These are phyloP conservation scores for Erodium maritimum DNA, from an alignment of 345 rosid genomes.

Conservation along the genomic window DNA sequence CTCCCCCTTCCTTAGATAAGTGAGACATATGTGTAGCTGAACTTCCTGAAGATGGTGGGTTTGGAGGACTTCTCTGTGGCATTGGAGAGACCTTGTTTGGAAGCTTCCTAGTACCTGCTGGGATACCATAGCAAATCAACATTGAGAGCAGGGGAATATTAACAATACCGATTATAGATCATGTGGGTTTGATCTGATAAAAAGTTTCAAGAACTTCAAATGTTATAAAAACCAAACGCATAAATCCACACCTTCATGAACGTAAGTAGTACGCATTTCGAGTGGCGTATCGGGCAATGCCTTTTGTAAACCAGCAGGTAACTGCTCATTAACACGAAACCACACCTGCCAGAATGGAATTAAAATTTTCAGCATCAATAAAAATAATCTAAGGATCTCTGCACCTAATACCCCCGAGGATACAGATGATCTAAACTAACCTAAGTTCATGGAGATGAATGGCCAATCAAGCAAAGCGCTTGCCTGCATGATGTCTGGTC, in stretches of 20 bases:
- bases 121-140: too few species aligned
- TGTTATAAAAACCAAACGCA: background rate
- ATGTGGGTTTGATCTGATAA: background rate
- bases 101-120: slow-evolving; percentile 40
- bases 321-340: slow-evolving; percentile 90
- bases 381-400: slow-evolving; percentile 29
- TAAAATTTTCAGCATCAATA: slow-evolving; percentile 36
- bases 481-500: slow-evolving; percentile 99
- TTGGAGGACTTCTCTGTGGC: slow-evolving; percentile 83
- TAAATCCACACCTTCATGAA: slow-evolving; percentile 33
- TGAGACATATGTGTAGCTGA: slow-evolving; percentile 15
- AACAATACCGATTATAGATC: too few species aligned
- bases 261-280: slow-evolving; percentile 41
- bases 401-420: slow-evolving; percentile 15
- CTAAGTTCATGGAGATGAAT: slow-evolving; percentile 62
- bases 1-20: slow-evolving; percentile 26
- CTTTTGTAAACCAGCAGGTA: slow-evolving; percentile 65
- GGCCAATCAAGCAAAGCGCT: slow-evolving; percentile 68
- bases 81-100: slow-evolving; percentile 44
- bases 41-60: slow-evolving; percentile 42
- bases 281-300: slow-evolving; percentile 76
- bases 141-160: too few species aligned
- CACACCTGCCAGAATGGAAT: slow-evolving; percentile 64
- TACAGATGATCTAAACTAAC: slow-evolving; percentile 53
- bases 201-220: background rate